Evolutionary conservation across 441 rosid species (phyloP), one percentile per base, ranked within the genome.

Genomic region (Erysimum pusillum): DNA sequence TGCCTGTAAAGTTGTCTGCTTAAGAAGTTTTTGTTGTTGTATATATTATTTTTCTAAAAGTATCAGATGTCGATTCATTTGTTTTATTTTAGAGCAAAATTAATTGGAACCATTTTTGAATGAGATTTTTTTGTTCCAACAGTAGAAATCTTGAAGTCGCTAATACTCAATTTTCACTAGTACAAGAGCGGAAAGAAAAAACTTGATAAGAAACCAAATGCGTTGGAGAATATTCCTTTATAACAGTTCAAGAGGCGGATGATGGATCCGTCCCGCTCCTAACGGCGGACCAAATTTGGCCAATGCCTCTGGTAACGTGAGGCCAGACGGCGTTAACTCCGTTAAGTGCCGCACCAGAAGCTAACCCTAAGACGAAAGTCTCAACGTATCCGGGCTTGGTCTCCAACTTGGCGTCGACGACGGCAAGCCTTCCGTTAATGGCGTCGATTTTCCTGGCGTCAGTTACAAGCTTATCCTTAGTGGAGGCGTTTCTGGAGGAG

Each of bases 361-460:
- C 94, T 66, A 92, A 58, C 38, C 96, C 98, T 48, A 92, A 54
- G 2, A 75, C 90, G 32, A 92, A 86, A 28, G 92, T 87, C 79
- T 86, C 86, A 3, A 69, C 69, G 54, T 81, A 88, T 0, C 98
- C 93, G 63, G 99, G 99, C 84, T 92, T 94, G 11, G 91, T 80
- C 63, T 92, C 99, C 20, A 94, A 10, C 86, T 94, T 94, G 80
- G 90, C 88, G 78, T 94, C 98, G 28, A 90, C 82, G 54, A 94
- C 83, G 0, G 90, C 88, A 17, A 94, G 79, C 66, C 98, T 87
- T 67, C 46, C 84, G 53, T 76, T 80, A 25, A 87, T 49, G 51
- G 82, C 78, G 68, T 94, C 98, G 9, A 94, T 71, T 82, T 87
- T 94, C 57, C 90, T 88, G 0, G 85, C 64, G 62, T 90, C 93